Base-by-base conservation (phyloP, 179 eudicot species). In the Actinidia arguta region DNA sequence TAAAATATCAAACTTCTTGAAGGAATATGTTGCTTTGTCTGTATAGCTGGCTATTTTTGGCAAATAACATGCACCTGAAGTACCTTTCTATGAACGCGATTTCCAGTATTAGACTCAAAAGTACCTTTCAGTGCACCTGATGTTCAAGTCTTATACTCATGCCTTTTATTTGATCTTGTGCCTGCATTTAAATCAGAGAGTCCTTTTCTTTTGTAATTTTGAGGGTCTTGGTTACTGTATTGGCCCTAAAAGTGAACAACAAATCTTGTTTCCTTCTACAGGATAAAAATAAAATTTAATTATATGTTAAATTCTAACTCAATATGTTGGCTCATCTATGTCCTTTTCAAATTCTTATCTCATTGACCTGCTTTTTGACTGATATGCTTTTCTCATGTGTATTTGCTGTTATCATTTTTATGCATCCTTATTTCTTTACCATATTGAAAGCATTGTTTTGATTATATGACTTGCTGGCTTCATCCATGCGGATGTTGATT, bases 21-120 rank as follows among this genome's bases (percentile, higher is more conserved):
- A 74, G 63, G 63, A 24, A 74, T 54, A 56, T 61, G 11, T 59
- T 76, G 69, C 18, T 76, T 58, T 42, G 20, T 42, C 0, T 20
- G 62, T n/a, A n/a, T 22, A 75, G 47, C 55, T 16, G 66, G 66
- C 39, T 31, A 56, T 12, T 75, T 56, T 76, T 54, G 58, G 66
- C 66, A 10, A 59, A 44, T 42, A 55, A 10, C 58, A 8, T 42
- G 20, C 22, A 59, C 20, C 69, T 59, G 69, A 44, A 39, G 0
- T 75, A n/a, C n/a, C n/a, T n/a, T n/a, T n/a, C n/a, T n/a, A n/a
- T n/a, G n/a, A n/a, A n/a, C n/a, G n/a, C n/a, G n/a, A n/a, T n/a
- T n/a, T n/a, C n/a, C n/a, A n/a, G n/a, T n/a, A n/a, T n/a, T n/a
- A n/a, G n/a, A n/a, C n/a, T n/a, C n/a, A n/a, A n/a, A n/a, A n/a